A percentile compares a stretch with the other conserved stretches of the same genome.
These are phyloP conservation scores for Capsicum baccatum DNA, from an alignment of 257 asterid genomes.

Conservation along the genomic window DNA sequence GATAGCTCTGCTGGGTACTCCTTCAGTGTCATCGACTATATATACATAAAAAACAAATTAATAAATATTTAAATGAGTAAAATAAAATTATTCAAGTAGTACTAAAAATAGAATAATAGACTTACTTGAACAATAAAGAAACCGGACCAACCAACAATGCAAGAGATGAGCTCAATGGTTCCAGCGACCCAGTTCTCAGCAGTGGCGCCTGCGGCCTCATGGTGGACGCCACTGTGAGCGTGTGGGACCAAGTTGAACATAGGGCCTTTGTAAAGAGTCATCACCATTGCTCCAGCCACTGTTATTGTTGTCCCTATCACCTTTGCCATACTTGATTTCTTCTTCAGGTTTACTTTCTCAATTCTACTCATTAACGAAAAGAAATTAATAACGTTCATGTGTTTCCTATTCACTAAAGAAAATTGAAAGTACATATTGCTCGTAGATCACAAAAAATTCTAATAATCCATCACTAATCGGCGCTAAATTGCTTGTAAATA, in stretches of 20 bases:
- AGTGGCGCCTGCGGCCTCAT: slow-evolving; percentile 38
- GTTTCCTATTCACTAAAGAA: neutral
- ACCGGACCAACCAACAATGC: slow-evolving; percentile 79
- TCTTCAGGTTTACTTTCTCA: slow-evolving; percentile 68
- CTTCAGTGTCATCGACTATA: slow-evolving; percentile 66
- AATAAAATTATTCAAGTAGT: neutral
- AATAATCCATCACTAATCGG: neutral
- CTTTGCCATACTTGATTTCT: slow-evolving; percentile 65
- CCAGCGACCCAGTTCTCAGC: slow-evolving; percentile 76
- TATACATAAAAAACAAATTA: neutral
- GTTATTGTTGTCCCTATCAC: slow-evolving; percentile 79
- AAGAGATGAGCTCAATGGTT: slow-evolving; percentile 58
- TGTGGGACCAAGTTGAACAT: slow-evolving; percentile 58
- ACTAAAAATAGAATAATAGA: neutral
- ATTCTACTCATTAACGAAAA: slow-evolving; percentile 44
- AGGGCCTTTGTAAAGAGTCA: slow-evolving; percentile 92
- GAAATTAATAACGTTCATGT: neutral
- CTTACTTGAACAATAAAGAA: slow-evolving; percentile 81
- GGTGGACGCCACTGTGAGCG: slow-evolving; percentile 48
- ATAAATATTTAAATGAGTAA: neutral
- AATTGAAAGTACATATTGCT: neutral
- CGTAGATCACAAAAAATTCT: too few relatives aligned
- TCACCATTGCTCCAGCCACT: slow-evolving; percentile 85
- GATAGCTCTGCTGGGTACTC: slow-evolving; percentile 92
- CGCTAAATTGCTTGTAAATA: too few relatives aligned